Conservation (phyloP, 768 basidiomycete genomes). For the Tulasnella sp. region DNA sequence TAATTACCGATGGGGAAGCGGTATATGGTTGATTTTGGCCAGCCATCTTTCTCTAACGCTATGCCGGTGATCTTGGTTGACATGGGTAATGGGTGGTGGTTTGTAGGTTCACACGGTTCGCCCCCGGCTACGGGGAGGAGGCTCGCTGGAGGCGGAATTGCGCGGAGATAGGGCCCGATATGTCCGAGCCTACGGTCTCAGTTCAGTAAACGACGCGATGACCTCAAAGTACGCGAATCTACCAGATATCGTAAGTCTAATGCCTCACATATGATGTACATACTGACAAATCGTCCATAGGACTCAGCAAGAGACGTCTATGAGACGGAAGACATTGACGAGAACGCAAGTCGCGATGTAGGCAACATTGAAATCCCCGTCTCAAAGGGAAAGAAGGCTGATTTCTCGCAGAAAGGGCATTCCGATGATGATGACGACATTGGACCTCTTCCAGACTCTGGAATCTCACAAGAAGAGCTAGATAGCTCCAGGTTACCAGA, state of each 20-base stretch:
- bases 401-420: conserved; percentile 21
- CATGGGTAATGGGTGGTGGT: no score
- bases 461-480: conserved; percentile 46
- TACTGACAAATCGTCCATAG: conserved; percentile 30
- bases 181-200: not conserved
- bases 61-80: no score
- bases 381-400: conserved; percentile 37
- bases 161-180: not conserved
- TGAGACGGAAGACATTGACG: conserved; percentile 74
- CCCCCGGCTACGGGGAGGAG: no score
- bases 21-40: no score
- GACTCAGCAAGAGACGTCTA: conserved; percentile 88
- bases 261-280: not conserved
- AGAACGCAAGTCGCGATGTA: conserved; percentile 40
- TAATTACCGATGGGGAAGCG: no score
- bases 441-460: conserved; percentile 24
- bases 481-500: conserved; percentile 52
- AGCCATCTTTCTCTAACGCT: no score
- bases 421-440: conserved; percentile 28
- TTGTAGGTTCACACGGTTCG: no score
- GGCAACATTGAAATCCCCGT: conserved; percentile 20
- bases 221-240: conserved; percentile 67
- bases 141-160: no score
- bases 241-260: conserved; percentile 71
- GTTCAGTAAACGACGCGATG: conserved; percentile 4